A percentile compares a stretch with the other conserved stretches of the same genome.
Conservation (phyloP, 257 asterid genomes). For the Catharanthus roseus region DNA sequence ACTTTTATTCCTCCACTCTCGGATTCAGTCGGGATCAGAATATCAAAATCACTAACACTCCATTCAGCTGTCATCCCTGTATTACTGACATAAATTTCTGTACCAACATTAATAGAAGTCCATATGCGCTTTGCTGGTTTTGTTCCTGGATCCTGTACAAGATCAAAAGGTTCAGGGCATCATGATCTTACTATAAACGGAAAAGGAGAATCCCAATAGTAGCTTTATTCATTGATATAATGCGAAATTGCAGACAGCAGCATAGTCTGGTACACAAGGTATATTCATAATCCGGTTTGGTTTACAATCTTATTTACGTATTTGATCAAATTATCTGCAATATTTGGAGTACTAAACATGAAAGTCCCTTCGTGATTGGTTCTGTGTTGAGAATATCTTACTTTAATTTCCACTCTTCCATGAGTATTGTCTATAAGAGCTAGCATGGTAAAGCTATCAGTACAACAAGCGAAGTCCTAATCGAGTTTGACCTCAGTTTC, state of each 20-base stretch:
- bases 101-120: slow-evolving; percentile 74
- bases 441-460: not conserved
- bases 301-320: not conserved
- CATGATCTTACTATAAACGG: not conserved
- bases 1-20: slow-evolving; percentile 14
- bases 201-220: not conserved
- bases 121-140: slow-evolving; percentile 65
- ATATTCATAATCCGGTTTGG: not conserved
- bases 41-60: slow-evolving; percentile 72
- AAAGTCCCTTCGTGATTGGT: not conserved
- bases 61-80: slow-evolving; percentile 67
- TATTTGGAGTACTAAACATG: not conserved
- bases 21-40: slow-evolving; percentile 37
- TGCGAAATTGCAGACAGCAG: not conserved
- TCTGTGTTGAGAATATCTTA: not conserved
- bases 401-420: not conserved
- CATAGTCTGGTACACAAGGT: not conserved
- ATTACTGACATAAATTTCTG: slow-evolving; percentile 70
- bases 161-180: not conserved
- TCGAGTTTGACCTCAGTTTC: not conserved
- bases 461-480: not conserved
- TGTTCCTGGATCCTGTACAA: slow-evolving; percentile 76
- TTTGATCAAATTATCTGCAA: not conserved
- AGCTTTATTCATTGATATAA: not conserved
- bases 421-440: not conserved